Evolutionary conservation across 345 rosid species (phyloP), one percentile per base, ranked within the genome.

Genomic region (Barbarea vulgaris): DNA sequence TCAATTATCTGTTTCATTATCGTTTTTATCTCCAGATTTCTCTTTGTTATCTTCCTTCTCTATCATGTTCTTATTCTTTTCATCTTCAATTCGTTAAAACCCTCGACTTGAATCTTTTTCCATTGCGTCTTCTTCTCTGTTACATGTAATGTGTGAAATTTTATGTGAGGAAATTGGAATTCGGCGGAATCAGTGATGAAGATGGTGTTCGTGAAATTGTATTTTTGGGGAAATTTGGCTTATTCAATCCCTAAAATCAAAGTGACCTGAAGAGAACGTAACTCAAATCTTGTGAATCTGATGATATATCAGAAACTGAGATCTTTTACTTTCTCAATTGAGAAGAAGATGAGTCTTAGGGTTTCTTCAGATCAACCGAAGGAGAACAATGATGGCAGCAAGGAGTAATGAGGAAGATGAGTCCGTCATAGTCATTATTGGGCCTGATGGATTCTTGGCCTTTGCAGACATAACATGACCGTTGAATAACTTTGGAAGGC

Each of bases 221-320:
- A 91, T 1, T 86, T 87, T 79, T 44, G 89, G 59, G 98, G 95
- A 17, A 86, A 80, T 64, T 66, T 94, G 77, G 92, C 95, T 69
- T 94, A 90, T 84, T 78, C 84, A 53, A 87, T 91, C 14, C 86
- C 95, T 46, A 82, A 80, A 11, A 87, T 90, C 58, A 89, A 86
- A 93, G 97, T 88, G 47, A 13, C 6, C 8, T 27, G n/a, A 4
- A 36, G 41, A 36, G 4, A 36, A 10, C 11, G 39, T 42, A 24
- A 1, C 21, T 5, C 3, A 53, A 51, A 31, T 13, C 28, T 88
- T 44, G 86, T 63, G 62, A 86, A 83, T 65, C 85, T 90, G 72
- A 74, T 85, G 75, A 90, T 83, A 70, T 69, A 70, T 70, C 86
- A 82, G 4, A 87, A 91, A 60, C 76, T 92, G 15, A 83, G 67